Conservation (phyloP, 768 basidiomycete species). For the Chalciporus piperatus region DNA sequence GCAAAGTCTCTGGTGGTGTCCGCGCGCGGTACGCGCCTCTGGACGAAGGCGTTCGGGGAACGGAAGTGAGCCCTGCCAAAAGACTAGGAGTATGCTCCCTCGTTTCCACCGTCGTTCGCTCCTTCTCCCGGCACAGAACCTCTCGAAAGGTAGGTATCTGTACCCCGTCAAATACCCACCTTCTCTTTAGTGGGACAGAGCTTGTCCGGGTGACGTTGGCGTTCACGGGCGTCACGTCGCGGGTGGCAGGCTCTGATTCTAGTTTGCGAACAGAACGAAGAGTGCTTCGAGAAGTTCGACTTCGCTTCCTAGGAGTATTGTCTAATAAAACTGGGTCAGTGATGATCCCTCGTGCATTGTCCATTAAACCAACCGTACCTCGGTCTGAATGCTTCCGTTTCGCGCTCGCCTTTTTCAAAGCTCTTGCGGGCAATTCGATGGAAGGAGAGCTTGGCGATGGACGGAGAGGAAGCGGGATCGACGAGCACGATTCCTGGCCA, state of each 20-base stretch:
- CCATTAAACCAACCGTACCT: slow-evolving; percentile 6
- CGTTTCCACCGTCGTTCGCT: neutral
- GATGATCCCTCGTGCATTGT: neutral
- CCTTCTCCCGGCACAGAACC: slow-evolving; percentile 11
- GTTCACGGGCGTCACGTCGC: slow-evolving; percentile 18
- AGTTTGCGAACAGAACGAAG: slow-evolving; percentile 16
- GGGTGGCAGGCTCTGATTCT: slow-evolving; percentile 30
- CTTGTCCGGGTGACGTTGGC: slow-evolving; percentile 12
- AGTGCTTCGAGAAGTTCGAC: slow-evolving; percentile 10
- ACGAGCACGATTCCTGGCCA: neutral
- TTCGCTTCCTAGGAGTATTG: slow-evolving; percentile 21
- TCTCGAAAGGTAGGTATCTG: slow-evolving; percentile 26
- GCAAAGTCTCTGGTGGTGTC: neutral
- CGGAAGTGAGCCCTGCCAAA: neutral
- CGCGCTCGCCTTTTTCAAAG: neutral
- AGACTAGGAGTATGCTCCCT: neutral
- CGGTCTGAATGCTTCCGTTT: slow-evolving; percentile 12
- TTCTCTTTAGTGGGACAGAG: slow-evolving; percentile 25
- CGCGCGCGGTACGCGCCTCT: neutral
- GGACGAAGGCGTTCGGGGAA: neutral
- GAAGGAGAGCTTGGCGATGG: neutral
- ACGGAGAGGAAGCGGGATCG: neutral
- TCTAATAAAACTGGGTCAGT: slow-evolving; percentile 15
- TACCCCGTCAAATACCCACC: slow-evolving; percentile 30
- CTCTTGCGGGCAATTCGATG: neutral